phyloP scores from a whole-genome alignment of 2,329 filamentous ascomycete species.

The Rutstroemia sp. region DNA sequence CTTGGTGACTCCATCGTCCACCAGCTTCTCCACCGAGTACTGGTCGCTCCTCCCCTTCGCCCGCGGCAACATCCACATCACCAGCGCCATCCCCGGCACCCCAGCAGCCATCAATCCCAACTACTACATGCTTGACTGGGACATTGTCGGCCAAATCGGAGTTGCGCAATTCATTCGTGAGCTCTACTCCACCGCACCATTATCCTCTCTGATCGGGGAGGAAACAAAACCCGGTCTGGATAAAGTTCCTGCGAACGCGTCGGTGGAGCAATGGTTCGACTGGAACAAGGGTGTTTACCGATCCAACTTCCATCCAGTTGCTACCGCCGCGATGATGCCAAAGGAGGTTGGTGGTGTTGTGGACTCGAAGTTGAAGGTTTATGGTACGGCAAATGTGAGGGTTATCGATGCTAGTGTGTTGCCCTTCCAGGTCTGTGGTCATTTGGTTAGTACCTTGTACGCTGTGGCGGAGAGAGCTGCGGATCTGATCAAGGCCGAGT shows the following conservation, averaged over 20 bases:
- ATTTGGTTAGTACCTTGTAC: conserved; percentile 16
- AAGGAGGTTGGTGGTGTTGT: conserved; percentile 16
- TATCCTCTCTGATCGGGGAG: neutral
- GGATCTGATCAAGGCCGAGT: conserved; percentile 12
- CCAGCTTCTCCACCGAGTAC: conserved; percentile 15
- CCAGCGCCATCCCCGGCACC: conserved; percentile 30
- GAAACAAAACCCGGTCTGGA: conserved; percentile 10
- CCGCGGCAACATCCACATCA: conserved; percentile 49
- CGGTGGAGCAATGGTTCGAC: conserved; percentile 3
- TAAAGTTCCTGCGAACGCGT: conserved; percentile 4
- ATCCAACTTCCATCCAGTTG: conserved; percentile 14
- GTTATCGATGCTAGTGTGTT: conserved; percentile 19
- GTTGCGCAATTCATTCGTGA: neutral
- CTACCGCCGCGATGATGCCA: conserved; percentile 18
- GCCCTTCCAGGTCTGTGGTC: conserved; percentile 13
- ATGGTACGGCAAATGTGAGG: conserved; percentile 14
- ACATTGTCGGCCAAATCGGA: neutral
- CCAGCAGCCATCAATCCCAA: conserved; percentile 42
- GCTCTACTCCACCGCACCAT: neutral
- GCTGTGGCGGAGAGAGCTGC: conserved; percentile 16
- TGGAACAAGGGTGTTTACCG: conserved; percentile 6
- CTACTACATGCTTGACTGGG: conserved; percentile 26
- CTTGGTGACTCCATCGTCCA: conserved; percentile 39
- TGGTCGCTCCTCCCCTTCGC: conserved; percentile 40
- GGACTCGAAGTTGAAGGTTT: conserved; percentile 15